Evolutionary conservation across 306 rosid genomes (phyloP), one percentile per base, ranked within the genome.

Genomic region (Quercus variabilis): DNA sequence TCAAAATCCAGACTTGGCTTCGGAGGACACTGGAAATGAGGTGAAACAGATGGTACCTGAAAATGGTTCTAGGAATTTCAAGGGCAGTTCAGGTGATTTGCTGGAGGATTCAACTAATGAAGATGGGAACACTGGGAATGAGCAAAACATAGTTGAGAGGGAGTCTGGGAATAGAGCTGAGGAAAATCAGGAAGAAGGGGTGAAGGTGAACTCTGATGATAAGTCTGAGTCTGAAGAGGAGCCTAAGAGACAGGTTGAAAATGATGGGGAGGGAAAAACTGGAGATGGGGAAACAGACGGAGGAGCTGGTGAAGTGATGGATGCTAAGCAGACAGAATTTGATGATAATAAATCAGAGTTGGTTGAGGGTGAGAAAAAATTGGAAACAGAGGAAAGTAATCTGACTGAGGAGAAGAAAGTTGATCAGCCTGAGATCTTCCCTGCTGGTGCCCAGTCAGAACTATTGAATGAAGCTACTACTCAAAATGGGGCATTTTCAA

Each of bases 401-500:
- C 87, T 76, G 81, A 83, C 79, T 17, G 84, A 76, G 78, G 87
- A 83, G 80, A 86, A 83, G 77, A 31, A 30, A 41, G 73, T 52
- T 63, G 81, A 85, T 80, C 86, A 25, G 71, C 81, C 54, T 41
- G 88, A 81, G 68, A 75, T 4, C 79, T 79, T 28, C 33, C 31
- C 18, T 11, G 55, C 76, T 55, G 75, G 31, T 56, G 49, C 65
- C 0, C 46, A 18, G 46, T 35, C 88, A 55, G 91, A 84, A 81
- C 77, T 84, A 76, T 72, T 57, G 76, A 77, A 43, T 78, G 88
- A 88, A 70, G 80, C 81, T 82, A 79, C 69, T 19, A 30, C 78
- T 54, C 81, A 86, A 81, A 79, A 81, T 72, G 94, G 87, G 75
- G 83, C 77, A 33, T 84, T 86, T 92, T 79, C 85, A 59, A 87